A percentile compares a stretch with the other conserved stretches of the same genome.
Conservation (phyloP, 805 yeast species). For the Sungouiozyma intestinalis region DNA sequence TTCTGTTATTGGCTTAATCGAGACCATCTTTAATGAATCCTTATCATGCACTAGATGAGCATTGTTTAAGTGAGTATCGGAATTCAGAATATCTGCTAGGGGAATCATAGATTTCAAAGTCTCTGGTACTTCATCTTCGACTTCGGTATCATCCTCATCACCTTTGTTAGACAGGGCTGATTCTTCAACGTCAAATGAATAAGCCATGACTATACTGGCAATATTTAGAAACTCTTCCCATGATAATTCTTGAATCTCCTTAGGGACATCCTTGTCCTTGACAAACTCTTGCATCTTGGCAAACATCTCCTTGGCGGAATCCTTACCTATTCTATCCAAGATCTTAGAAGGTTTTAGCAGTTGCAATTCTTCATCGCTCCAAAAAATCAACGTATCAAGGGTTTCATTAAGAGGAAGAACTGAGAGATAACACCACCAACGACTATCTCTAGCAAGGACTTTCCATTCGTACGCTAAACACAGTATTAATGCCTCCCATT, state of each 20-base stretch:
- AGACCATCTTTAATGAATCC: conserved; percentile 54
- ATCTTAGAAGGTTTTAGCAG: conserved; percentile 61
- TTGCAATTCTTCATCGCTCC: conserved; percentile 55
- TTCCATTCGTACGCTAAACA: conserved; percentile 53
- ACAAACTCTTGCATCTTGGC: conserved; percentile 23
- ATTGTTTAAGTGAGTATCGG: conserved; percentile 68
- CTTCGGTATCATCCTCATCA: conserved; percentile 31
- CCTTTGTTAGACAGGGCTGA: conserved; percentile 27
- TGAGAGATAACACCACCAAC: conserved; percentile 62
- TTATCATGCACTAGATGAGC: conserved; percentile 52
- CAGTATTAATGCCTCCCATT: conserved; percentile 74
- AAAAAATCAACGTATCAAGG: conserved; percentile 67
- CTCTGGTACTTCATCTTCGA: conserved; percentile 11
- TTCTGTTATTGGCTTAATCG: conserved; percentile 45
- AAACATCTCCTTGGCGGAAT: conserved; percentile 54
- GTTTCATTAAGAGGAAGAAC: conserved; percentile 47
- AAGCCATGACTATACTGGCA: conserved; percentile 78
- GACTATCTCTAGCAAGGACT: conserved; percentile 35
- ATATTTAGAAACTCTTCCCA: conserved; percentile 55
- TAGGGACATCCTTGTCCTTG: conserved; percentile 17
- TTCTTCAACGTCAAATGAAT: conserved; percentile 74
- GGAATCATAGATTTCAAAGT: conserved; percentile 82
- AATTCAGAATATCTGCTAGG: conserved; percentile 81
- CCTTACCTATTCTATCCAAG: conserved; percentile 58
- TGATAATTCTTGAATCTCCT: conserved; percentile 29